Evolutionary conservation across 345 rosid species (phyloP).

Genomic region (Syzygium oleosum): DNA sequence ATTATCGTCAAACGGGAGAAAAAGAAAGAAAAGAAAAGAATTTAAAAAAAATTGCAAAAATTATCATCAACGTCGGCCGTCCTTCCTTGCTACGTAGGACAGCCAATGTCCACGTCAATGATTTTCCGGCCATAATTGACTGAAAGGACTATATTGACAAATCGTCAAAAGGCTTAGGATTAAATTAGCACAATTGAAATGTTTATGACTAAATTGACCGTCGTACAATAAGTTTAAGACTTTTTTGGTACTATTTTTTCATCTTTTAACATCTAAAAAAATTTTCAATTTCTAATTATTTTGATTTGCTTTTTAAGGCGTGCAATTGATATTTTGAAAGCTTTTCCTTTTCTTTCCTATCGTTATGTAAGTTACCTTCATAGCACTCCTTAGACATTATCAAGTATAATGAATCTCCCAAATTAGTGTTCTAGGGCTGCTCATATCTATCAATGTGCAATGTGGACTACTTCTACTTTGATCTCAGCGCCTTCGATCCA

Average conservation of each 20-base stretch:
- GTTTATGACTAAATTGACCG: neutral
- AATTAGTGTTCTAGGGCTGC: neutral
- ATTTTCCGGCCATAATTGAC: neutral
- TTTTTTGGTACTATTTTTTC: neutral
- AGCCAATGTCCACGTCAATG: rapidly evolving
- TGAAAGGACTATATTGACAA: neutral
- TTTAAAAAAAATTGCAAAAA: too few relatives aligned
- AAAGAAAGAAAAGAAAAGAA: too few relatives aligned
- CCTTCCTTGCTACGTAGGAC: too few relatives aligned
- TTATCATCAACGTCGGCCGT: too few relatives aligned
- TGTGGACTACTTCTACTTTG: neutral
- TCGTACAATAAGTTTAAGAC: neutral
- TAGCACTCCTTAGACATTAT: neutral
- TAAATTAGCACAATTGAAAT: too few relatives aligned
- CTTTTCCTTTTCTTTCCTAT: neutral
- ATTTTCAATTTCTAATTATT: neutral
- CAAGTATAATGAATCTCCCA: neutral
- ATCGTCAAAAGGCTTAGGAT: neutral
- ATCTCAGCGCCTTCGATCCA: neutral
- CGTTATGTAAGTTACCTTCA: neutral
- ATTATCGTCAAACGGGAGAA: too few relatives aligned
- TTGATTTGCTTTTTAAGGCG: neutral
- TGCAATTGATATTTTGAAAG: neutral
- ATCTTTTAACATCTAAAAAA: neutral
- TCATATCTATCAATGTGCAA: neutral